Base-by-base conservation (phyloP, 2,329 filamentous ascomycete genomes). In the Blumeria graminis region DNA sequence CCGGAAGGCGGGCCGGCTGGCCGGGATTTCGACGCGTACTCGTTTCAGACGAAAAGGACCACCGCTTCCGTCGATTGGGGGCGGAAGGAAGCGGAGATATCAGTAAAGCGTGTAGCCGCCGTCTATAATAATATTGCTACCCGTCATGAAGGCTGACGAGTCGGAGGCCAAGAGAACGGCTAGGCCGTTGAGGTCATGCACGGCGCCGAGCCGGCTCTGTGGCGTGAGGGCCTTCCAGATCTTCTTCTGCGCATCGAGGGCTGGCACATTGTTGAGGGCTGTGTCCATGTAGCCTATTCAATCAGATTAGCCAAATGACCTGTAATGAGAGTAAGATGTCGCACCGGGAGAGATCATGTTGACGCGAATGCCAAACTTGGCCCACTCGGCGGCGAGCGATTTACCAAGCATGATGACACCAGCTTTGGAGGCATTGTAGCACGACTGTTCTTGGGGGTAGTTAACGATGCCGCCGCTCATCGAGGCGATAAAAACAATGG, bases 401-500 rank as follows among this genome's bases (percentile, higher is more conserved):
- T 85, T 86, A 69, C 79, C 82, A 56, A 89, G 76, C 70, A 86
- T 81, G 61, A 86, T 77, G 39, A 88, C 82, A 63, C 80, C 84
- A 14, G 85, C 83, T 76, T 89, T 89, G 69, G 82, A 86, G 34
- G 84, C 83, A 65, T 89, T 89, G 77, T 90, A 90, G 70, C 81
- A 85, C 51, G 75, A 80, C 71, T 89, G 84, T 71, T 87, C 82
- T 71, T 89, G 84, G 6, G 84, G 85, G 72, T 81, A 88, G 77
- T 90, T 90, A 75, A 88, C 85, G 61, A 90, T 80, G 71, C 80
- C 78, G 61, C 84, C 86, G 54, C 82, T 86, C 84, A 90, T 88
- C 64, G 81, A 86, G 35, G 82, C 83, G 56, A 88, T 78, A 59
- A 87, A 77, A 65, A 89, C 75, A 65, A 89, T 83, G 64, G 77